phyloP scores from a whole-genome alignment of 805 yeast genomes.

The Candida railenensis region DNA sequence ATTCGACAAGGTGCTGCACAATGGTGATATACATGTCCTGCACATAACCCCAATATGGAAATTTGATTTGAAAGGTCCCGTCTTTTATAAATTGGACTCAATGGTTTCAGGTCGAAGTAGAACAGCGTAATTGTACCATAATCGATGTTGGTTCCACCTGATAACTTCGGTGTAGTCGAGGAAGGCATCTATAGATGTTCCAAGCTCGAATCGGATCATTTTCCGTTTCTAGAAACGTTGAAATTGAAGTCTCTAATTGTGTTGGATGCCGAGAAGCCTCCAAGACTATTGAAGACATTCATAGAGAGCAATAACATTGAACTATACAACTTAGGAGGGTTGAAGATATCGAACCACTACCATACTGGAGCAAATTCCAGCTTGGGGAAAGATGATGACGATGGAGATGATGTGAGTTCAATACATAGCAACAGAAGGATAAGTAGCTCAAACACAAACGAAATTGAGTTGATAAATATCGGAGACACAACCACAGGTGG shows the following conservation, averaged over 20 bases:
- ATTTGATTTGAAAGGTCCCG: no score
- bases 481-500: neutral
- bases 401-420: slow-evolving; percentile 9
- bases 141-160: slow-evolving; percentile 90
- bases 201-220: slow-evolving; percentile 69
- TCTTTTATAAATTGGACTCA: no score
- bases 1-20: no score
- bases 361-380: slow-evolving; percentile 20
- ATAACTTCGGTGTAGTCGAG: slow-evolving; percentile 88
- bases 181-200: slow-evolving; percentile 81
- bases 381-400: slow-evolving; percentile 17
- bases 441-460: slow-evolving; percentile 1
- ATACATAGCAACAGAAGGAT: slow-evolving; percentile 4
- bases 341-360: slow-evolving; percentile 39
- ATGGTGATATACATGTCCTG: no score
- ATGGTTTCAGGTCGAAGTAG: no score
- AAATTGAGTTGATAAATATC: slow-evolving; percentile 24
- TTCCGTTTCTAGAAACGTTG: slow-evolving; percentile 76
- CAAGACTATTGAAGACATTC: slow-evolving; percentile 65
- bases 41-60: no score
- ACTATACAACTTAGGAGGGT: slow-evolving; percentile 46
- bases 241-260: slow-evolving; percentile 66
- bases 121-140: no score
- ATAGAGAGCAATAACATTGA: slow-evolving; percentile 56
- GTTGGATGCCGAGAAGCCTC: slow-evolving; percentile 83